A percentile compares a stretch with the other conserved stretches of the same genome.
Evolutionary conservation across 805 yeast species (phyloP).

Genomic region (Pachysolen tannophilus): DNA sequence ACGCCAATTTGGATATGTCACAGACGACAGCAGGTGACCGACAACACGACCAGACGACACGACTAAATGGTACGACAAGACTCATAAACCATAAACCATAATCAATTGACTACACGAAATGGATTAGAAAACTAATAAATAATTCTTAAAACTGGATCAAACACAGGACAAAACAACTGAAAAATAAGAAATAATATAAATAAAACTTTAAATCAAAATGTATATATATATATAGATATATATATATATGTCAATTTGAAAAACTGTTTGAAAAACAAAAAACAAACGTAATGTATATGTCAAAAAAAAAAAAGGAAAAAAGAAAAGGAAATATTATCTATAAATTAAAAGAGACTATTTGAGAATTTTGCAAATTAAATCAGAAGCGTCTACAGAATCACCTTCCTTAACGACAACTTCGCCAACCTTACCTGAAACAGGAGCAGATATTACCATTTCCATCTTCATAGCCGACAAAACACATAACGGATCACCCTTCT

Average conservation of each 20-base stretch:
- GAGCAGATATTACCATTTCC: slow-evolving; percentile 98
- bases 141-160: too few relatives aligned
- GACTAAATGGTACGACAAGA: too few relatives aligned
- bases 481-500: slow-evolving; percentile 94
- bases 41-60: too few relatives aligned
- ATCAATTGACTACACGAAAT: too few relatives aligned
- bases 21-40: too few relatives aligned
- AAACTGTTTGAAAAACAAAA: too few relatives aligned
- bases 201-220: too few relatives aligned
- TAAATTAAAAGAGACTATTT: slow-evolving; percentile 16
- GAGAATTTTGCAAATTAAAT: slow-evolving; percentile 61
- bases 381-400: slow-evolving; percentile 93
- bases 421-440: slow-evolving; percentile 76
- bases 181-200: too few relatives aligned
- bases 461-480: slow-evolving; percentile 97
- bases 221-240: not conserved
- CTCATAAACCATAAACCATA: too few relatives aligned
- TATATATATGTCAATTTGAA: not conserved
- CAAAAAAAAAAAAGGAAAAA: slow-evolving; percentile 6
- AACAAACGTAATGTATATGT: not conserved
- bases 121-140: too few relatives aligned
- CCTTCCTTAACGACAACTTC: slow-evolving; percentile 78
- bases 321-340: slow-evolving; percentile 10
- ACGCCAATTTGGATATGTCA: too few relatives aligned
- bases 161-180: too few relatives aligned